A percentile compares a stretch with the other conserved stretches of the same genome.
Conservation (phyloP, 768 basidiomycete genomes). For the Pleurotus ostreatus region DNA sequence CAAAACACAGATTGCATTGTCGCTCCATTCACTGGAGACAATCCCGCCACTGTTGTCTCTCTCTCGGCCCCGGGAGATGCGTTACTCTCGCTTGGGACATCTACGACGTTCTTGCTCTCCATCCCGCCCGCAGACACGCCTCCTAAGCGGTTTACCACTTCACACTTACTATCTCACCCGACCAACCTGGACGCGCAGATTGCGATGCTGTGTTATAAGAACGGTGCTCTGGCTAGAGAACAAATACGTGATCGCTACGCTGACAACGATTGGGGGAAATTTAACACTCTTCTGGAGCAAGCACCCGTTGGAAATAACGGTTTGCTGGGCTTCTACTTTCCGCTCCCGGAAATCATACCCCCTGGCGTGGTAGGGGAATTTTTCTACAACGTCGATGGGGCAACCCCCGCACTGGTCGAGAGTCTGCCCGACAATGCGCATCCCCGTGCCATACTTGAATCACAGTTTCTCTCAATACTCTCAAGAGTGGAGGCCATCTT, state of each 20-base stretch:
- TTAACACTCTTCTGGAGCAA: conserved; percentile 60
- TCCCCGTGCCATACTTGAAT: conserved; percentile 77
- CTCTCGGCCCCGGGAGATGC: conserved; percentile 77
- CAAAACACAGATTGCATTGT: conserved; percentile 59
- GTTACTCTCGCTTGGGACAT: conserved; percentile 82
- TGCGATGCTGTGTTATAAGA: conserved; percentile 92
- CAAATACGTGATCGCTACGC: conserved; percentile 67
- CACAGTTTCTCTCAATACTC: conserved; percentile 79
- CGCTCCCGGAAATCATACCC: conserved; percentile 85
- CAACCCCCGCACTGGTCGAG: conserved; percentile 24
- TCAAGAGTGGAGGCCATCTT: conserved; percentile 68
- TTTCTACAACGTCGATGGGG: conserved; percentile 23
- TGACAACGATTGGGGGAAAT: conserved; percentile 57
- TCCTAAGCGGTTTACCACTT: conserved; percentile 69
- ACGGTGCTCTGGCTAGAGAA: conserved; percentile 80
- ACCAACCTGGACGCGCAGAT: conserved; percentile 61
- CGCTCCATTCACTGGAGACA: conserved; percentile 87
- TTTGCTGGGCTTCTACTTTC: conserved; percentile 73
- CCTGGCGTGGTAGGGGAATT: conserved; percentile 70
- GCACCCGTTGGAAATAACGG: conserved; percentile 57
- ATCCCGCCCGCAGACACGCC: conserved; percentile 61
- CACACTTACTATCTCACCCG: conserved; percentile 72
- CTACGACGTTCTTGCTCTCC: conserved; percentile 80
- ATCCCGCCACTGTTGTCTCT: conserved; percentile 78
- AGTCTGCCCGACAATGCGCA: conserved; percentile 45